Evolutionary conservation across 805 yeast species (phyloP).

Genomic region (Osmozyma mogii): DNA sequence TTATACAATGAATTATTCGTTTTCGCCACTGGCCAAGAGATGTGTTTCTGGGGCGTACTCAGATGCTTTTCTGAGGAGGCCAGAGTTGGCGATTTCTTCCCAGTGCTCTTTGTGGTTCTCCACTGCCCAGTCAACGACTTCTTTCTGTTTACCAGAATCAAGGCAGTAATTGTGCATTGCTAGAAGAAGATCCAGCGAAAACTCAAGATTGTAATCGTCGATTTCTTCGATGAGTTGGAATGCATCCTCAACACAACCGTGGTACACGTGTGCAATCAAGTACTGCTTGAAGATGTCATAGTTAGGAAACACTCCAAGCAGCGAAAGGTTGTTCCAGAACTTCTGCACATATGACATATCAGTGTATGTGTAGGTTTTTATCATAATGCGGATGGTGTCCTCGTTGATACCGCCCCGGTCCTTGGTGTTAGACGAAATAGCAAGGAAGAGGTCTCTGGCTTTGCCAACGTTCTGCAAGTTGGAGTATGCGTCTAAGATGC

Average conservation of each 20-base stretch:
- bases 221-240: conserved; percentile 40
- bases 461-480: conserved; percentile 47
- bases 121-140: conserved; percentile 27
- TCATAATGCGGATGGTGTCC: conserved; percentile 59
- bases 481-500: conserved; percentile 57
- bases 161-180: conserved; percentile 40
- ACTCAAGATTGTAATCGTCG: conserved; percentile 38
- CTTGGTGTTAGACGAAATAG: conserved; percentile 47
- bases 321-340: conserved; percentile 54
- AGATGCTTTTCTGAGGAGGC: conserved; percentile 20
- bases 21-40: conserved; percentile 15
- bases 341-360: conserved; percentile 49
- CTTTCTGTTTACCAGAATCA: conserved; percentile 21
- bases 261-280: conserved; percentile 62
- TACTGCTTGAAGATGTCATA: conserved; percentile 49
- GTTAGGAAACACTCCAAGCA: conserved; percentile 45
- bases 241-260: conserved; percentile 53
- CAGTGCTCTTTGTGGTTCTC: conserved; percentile 20
- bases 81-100: conserved; percentile 17
- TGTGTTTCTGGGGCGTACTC: conserved; percentile 23
- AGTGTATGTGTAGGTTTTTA: conserved; percentile 50
- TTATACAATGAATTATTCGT: not conserved
- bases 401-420: conserved; percentile 44
- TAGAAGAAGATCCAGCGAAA: conserved; percentile 38
- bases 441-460: conserved; percentile 52